Percentiles rank a stretch among this genome's conserved stretches.
Evolutionary conservation across 2,329 filamentous ascomycete species (phyloP).

Genomic region (Rutstroemia sydowiana): DNA sequence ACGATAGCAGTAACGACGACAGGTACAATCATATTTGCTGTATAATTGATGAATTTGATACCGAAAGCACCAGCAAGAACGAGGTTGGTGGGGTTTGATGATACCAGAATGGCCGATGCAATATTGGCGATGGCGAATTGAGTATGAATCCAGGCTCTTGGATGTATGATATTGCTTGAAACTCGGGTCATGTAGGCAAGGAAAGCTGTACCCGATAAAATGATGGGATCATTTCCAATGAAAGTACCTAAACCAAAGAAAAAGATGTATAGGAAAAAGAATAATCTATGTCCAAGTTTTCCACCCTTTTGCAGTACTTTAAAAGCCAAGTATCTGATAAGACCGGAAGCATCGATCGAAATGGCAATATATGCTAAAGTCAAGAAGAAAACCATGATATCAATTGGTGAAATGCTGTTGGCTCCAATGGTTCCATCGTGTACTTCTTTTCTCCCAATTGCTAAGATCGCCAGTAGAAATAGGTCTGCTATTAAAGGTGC

Average conservation of each 20-base stretch:
- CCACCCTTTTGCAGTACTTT: conserved; percentile 62
- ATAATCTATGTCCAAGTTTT: conserved; percentile 58
- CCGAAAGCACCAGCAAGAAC: conserved; percentile 66
- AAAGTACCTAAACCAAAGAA: conserved; percentile 62
- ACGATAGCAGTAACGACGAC: conserved; percentile 60
- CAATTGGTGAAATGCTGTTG: conserved; percentile 58
- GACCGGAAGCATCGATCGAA: conserved; percentile 67
- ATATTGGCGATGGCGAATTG: conserved; percentile 70
- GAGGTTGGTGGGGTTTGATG: conserved; percentile 70
- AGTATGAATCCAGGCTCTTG: conserved; percentile 64
- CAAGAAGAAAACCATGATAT: conserved; percentile 70
- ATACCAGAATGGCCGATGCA: conserved; percentile 67
- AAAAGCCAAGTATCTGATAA: conserved; percentile 64
- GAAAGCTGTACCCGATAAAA: conserved; percentile 66
- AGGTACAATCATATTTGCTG: conserved; percentile 70
- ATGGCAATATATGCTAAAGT: conserved; percentile 71
- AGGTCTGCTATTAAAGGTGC: conserved; percentile 64
- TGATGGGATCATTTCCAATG: conserved; percentile 70
- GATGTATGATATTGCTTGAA: conserved; percentile 63
- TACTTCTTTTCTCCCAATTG: conserved; percentile 60
- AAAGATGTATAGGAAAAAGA: conserved; percentile 67
- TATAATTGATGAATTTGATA: conserved; percentile 67
- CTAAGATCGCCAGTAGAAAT: conserved; percentile 61
- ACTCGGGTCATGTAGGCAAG: conserved; percentile 71
- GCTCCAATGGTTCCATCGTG: conserved; percentile 60